Conservation (phyloP, 495 filamentous ascomycete genomes). For the Neurospora tetraspora region DNA sequence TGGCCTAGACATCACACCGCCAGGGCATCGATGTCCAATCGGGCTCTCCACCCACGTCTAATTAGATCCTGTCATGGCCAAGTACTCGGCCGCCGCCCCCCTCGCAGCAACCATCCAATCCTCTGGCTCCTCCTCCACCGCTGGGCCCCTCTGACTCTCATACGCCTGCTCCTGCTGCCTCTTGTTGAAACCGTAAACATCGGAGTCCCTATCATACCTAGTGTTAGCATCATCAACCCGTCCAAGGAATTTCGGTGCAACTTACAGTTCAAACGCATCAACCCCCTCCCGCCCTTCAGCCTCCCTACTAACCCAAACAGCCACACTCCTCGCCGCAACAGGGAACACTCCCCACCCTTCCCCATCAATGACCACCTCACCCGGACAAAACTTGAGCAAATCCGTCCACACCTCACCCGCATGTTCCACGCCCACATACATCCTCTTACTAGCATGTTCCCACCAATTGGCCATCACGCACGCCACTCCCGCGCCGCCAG, state of each 20-base stretch:
- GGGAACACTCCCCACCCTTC: slow-evolving; percentile 48
- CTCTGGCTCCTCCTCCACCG: neutral
- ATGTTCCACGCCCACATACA: slow-evolving; percentile 52
- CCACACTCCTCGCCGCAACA: slow-evolving; percentile 42
- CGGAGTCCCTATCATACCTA: neutral
- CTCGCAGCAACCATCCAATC: neutral
- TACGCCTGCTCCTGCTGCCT: neutral
- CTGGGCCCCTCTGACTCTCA: neutral
- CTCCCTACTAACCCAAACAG: slow-evolving; percentile 50
- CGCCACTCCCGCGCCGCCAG: slow-evolving; percentile 39
- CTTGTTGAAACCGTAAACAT: neutral
- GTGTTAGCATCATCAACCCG: too few species aligned
- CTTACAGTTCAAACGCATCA: slow-evolving; percentile 12
- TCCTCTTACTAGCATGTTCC: slow-evolving; percentile 32
- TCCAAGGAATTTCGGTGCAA: too few species aligned
- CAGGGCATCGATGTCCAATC: neutral
- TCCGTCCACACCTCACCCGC: slow-evolving; percentile 53
- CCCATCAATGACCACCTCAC: slow-evolving; percentile 40
- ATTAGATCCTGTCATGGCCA: neutral
- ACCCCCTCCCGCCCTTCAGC: slow-evolving; percentile 42
- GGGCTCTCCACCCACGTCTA: neutral
- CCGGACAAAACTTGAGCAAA: slow-evolving; percentile 41
- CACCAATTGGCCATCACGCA: slow-evolving; percentile 50
- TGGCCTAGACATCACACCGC: neutral
- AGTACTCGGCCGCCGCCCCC: neutral